phyloP scores from a whole-genome alignment of 2,329 filamentous ascomycete genomes.

The Fusarium tjaetaba region DNA sequence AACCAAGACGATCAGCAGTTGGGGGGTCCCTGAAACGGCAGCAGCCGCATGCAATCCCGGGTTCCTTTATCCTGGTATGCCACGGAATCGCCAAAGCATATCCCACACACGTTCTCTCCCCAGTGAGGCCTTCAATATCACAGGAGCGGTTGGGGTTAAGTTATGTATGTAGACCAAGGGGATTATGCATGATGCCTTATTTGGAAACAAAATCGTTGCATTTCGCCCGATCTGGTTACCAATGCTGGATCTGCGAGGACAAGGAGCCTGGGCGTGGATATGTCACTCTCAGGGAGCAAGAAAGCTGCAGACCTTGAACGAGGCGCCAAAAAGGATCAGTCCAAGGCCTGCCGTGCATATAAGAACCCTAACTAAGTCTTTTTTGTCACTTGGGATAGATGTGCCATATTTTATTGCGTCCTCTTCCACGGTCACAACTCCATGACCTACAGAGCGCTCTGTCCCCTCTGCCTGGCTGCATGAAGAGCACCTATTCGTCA shows the following conservation, averaged over 20 bases:
- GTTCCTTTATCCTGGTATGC: slow-evolving; percentile 1
- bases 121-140: background rate
- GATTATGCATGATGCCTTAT: slow-evolving; percentile 3
- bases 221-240: slow-evolving; percentile 1
- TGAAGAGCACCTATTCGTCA: slow-evolving; percentile 25
- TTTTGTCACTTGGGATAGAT: background rate
- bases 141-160: background rate
- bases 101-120: slow-evolving; percentile 3
- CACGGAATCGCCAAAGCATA: background rate
- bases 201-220: slow-evolving; percentile 5
- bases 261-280: background rate
- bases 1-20: slow-evolving; percentile 30
- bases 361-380: background rate
- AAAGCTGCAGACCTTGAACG: background rate
- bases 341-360: background rate
- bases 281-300: background rate
- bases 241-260: slow-evolving; percentile 1
- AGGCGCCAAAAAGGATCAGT: background rate
- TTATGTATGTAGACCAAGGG: background rate
- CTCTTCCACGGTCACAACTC: background rate
- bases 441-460: background rate
- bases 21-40: slow-evolving; percentile 35
- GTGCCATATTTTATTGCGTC: background rate
- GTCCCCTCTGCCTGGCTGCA: slow-evolving; percentile 5
- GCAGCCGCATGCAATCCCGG: slow-evolving; percentile 37